Conservation (phyloP, 345 rosid species). For the Gossypium ekmanianum region DNA sequence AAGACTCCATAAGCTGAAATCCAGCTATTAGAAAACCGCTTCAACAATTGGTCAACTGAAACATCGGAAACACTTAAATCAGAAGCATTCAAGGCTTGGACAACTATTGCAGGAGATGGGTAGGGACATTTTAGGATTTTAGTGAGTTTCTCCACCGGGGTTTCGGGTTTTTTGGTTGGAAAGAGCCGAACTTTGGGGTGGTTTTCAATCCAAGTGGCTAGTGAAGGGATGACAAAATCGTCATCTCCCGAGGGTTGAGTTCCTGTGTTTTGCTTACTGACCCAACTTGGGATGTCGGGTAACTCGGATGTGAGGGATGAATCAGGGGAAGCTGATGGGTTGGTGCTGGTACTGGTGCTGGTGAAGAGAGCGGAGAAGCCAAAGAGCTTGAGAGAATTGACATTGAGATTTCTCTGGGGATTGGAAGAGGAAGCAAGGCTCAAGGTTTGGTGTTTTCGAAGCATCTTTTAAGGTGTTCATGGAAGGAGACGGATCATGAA, state of each 20-base stretch:
- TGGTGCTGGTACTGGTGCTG: background rate
- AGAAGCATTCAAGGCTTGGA: slow-evolving; percentile 35
- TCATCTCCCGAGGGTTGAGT: slow-evolving; percentile 34
- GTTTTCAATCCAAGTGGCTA: slow-evolving; percentile 53
- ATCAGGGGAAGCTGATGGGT: slow-evolving; percentile 19
- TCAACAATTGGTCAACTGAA: slow-evolving; percentile 52
- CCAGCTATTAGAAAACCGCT: slow-evolving; percentile 62
- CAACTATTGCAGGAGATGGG: slow-evolving; percentile 33
- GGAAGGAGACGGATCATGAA: background rate
- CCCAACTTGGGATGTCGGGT: slow-evolving; percentile 69
- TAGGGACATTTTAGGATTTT: slow-evolving; percentile 40
- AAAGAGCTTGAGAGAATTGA: background rate
- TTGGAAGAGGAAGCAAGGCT: slow-evolving; percentile 7
- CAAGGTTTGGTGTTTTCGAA: slow-evolving; percentile 13
- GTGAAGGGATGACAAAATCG: slow-evolving; percentile 77
- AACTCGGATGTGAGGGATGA: slow-evolving; percentile 38
- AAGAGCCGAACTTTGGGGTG: slow-evolving; percentile 12
- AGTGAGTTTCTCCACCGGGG: slow-evolving; percentile 46
- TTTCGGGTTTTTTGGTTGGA: slow-evolving; percentile 19
- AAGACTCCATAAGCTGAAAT: slow-evolving; percentile 57
- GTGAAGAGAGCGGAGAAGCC: slow-evolving; percentile 4
- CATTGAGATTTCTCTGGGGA: background rate
- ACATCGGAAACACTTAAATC: slow-evolving; percentile 33
- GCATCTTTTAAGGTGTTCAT: slow-evolving; percentile 16
- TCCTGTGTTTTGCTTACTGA: slow-evolving; percentile 32